Evolutionary conservation across 2,329 filamentous ascomycete genomes (phyloP), one percentile per base, ranked within the genome.

Genomic region (Septoria petroselini): DNA sequence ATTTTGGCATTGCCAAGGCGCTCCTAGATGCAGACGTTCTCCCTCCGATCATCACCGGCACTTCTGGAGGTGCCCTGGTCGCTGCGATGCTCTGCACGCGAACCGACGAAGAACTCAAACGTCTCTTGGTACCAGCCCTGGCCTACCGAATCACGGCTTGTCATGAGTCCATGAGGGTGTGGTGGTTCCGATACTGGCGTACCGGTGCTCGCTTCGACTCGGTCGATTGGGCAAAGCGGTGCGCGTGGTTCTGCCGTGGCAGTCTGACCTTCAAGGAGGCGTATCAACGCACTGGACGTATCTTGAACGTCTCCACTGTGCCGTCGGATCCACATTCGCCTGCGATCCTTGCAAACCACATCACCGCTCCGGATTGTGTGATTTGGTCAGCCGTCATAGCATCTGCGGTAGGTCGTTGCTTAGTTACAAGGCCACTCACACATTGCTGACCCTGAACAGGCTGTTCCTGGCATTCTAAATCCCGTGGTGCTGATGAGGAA

Each of bases 361-460:
- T 96, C 25, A 97, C 93, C 1, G 87, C 86, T 17, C 93, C 93
- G 0, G 90, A 98, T 72, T 98, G 93, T 65, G 93, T 98, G 33
- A 94, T 98, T 55, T 98, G 94, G 93, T 95, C 90, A 8, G 91
- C 93, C 1, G 90, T 97, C 2, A 73, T 98, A 37, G 93, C 93
- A 1, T 96, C 91, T 4, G 93, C 93, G 3, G 40, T 42, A 42
- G 30, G 40, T 7, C 15, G 23, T 9, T 11, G 27, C 11, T 14
- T 25, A 14, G 31, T 25, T n/a, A 11, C 4, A 21, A 7, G 12
- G n/a, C 25, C 18, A 27, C 40, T 42, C n/a, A 42, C 27, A n/a
- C n/a, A n/a, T n/a, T n/a, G n/a, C n/a, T n/a, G n/a, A n/a, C 40
- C 17, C 30, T 9, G 11, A 11, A 3, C 7, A 42, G 40, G 93